Evolutionary conservation across 805 yeast species (phyloP), one percentile per base, ranked within the genome.

Genomic region (Yarrowia keelungensis): DNA sequence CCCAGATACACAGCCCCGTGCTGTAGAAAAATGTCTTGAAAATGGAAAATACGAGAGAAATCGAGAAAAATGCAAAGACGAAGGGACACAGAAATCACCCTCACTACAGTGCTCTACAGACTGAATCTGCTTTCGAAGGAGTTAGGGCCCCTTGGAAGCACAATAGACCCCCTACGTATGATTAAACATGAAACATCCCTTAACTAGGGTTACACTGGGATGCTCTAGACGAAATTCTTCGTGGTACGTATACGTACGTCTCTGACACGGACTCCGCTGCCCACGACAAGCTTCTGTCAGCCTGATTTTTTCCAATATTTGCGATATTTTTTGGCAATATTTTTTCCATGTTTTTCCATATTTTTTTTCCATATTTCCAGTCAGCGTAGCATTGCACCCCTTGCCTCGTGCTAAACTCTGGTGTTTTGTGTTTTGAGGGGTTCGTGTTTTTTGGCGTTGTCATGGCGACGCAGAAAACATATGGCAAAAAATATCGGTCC

Each of bases 341-440:
- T 26, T 26, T 26, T 26, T 26, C 32, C 32, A 3, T 26, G 32
- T 3, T 26, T 3, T 26, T 3, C 32, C 32, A 11, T 50, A n/a
- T 50, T 11, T 47, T 15, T 26, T 19, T 19, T 3, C 32, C 32
- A 11, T 50, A n/a, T 50, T 11, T 47, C 19, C 19, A 19, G 19
- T 19, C 19, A 19, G 19, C 19, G 19, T 19, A 19, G 19, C 19
- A 19, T 19, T 15, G 7, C 12, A 16, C 43, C 58, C 58, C 41
- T 16, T 51, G 53, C 53, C 53, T 49, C 53, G 12, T 49, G 53
- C 38, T n/a, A 49, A 49, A 49, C 53, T 49, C 53, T 32, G 19
- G 7, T 2, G 8, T 46, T 11, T 11, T 43, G 10, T 46, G 19
- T 42, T 42, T n/a, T 7, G 19, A 9, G 47, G 9, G 47, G 47